Evolutionary conservation across 2,329 filamentous ascomycete species (phyloP), one percentile per base, ranked within the genome.

Genomic region (Penicillium glabrum): DNA sequence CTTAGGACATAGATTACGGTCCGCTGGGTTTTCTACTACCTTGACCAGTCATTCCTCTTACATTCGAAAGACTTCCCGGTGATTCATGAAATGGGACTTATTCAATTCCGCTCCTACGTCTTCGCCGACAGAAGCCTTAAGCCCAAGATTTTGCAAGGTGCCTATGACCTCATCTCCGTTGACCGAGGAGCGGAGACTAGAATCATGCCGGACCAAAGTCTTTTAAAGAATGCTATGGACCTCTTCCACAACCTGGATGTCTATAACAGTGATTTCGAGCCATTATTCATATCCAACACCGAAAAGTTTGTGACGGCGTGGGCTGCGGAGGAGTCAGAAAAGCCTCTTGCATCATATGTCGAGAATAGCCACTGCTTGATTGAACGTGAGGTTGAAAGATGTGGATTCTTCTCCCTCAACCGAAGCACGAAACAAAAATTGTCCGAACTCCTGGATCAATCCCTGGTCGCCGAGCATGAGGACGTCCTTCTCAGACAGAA

Each of bases 21-120:
- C 51, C 86, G 92, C 48, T 93, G 90, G 61, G 89, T 96, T 39
- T 98, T 97, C 76, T 96, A 92, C 77, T 99, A 93, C 69, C 83
- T 99, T 62, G 93, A 99, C 72, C 87, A 95, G 61, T 90, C 92
- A 2, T 97, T 92, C 69, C 82, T 99, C 8, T 80, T 96, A 2
- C 87, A 89, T 56, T 86, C 87, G 46, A 86, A 88, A 63, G 85
- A 88, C 23, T 77, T 83, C 35, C 82, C 83, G 10, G 89, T 89
- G 33, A 86, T 99, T 55, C 89, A 93, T 68, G 91, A 96, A 68
- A 87, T 96, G 79, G 86, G 88, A 5, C 86, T 95, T 54, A 76
- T 81, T 14, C 83, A 91, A 58, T 99, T 98, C 71, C 85, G 90
- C 52, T 83, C 77, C 9, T 73, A 79, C 46, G 77, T 89, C 33